Evolutionary conservation across 768 basidiomycete species (phyloP), one percentile per base, ranked within the genome.

Genomic region (Paxillus rubicundulus): DNA sequence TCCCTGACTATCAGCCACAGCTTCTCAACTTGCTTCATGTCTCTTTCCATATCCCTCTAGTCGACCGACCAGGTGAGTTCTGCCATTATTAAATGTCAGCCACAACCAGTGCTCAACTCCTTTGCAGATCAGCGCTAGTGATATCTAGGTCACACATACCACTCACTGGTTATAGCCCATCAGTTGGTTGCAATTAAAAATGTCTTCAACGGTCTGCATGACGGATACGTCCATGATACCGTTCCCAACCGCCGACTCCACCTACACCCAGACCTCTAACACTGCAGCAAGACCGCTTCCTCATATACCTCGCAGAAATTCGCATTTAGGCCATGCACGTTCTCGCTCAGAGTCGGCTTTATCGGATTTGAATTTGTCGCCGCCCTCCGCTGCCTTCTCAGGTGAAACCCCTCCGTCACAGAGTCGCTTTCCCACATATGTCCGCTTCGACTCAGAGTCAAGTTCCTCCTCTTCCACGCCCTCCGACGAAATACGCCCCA

Each of bases 201-300:
- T 61, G 67, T 52, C 51, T 50, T 55, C 57, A 13, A 61, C 65
- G 55, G 28, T 57, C 45, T 55, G 65, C 62, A 44, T 57, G 39
- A 59, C 61, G 48, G 59, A 64, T 53, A 61, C 52, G 18, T 60
- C 62, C 60, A 61, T 55, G 46, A 61, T 63, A 53, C 63, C 60
- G 54, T 68, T 57, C 56, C 70, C 60, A 38, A 60, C 37, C 20
- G 50, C 65, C 47, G 62, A 27, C 45, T 60, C 56, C 39, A 46
- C 51, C 53, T 62, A 65, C 49, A 61, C 62, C 43, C 71, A 70
- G 43, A 64, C 71, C 52, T 70, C 81, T 38, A 87, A 84, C 66
- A 68, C 74, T 28, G 82, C 86, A 30, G 77, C 80, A 2, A 72
- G 72, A 8, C 78, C 85, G 49, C 77, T 87, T n/a, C 85, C 86